Evolutionary conservation across 805 yeast genomes (phyloP), one percentile per base, ranked within the genome.

Genomic region (Starmerella ratchasimensis): DNA sequence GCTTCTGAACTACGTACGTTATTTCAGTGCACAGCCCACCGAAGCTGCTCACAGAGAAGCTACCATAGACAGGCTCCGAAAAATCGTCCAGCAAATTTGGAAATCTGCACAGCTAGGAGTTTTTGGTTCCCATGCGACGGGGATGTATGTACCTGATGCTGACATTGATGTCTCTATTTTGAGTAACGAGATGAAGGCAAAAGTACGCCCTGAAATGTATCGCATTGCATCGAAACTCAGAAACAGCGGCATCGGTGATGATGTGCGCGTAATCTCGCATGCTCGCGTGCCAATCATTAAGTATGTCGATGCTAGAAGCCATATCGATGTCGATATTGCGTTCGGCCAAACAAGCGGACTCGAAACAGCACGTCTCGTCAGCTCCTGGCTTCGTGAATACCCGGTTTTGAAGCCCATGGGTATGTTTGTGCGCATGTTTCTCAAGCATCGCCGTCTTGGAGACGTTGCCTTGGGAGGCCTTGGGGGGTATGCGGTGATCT

Each of bases 271-370:
- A 3, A 77, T 88, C 33, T 81, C 94, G 3, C 74, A 74, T 45
- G 93, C 97, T 4, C 76, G 84, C 47, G 96, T 88, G 16, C 98
- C 98, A 1, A 88, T 88, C 46, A 80, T 88, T 56, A 88, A 90
- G 57, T 81, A 84, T 56, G 76, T 78, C 3, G 97, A 88, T 46
- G 72, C 77, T 1, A 51, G 55, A 8, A 70, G 83, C 3, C 67
- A 68, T 15, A 74, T 86, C 27, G 83, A 80, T 46, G 76, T 88
- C 14, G 98, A 88, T 58, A 69, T 90, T 2, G 86, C 96, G 2
- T 86, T 88, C 53, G 95, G 86, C 55, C 70, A 86, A 54, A 65
- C 69, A 0, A 79, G 81, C 50, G 95, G 95, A 28, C 59, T 84
- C 3, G 76, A 69, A 5, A 93, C 95, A 0, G 95, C 94, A 1